Evolutionary conservation across 2,329 filamentous ascomycete species (phyloP), one percentile per base, ranked within the genome.

Genomic region (Venturia carpophila): DNA sequence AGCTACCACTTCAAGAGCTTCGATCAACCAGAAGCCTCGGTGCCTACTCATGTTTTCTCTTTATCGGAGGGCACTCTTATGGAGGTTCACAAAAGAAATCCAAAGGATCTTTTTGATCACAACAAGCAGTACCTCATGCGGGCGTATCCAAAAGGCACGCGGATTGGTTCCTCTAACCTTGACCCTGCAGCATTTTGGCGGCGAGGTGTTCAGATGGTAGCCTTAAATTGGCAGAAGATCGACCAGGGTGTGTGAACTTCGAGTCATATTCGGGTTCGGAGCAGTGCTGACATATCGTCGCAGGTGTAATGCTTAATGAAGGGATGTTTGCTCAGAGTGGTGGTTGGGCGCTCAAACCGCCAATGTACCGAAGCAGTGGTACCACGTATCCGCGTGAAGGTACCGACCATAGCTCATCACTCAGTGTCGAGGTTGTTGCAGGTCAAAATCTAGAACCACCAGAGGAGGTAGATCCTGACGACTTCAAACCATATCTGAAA

Each of bases 301-400:
- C 15, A 70, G 92, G 91, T 41, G 95, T 95, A 87, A 97, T 97
- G 93, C 83, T 96, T 17, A 97, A 97, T 72, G 87, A 94, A 72
- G 92, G 86, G 70, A 94, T 96, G 91, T 96, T 96, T 75, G 83
- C 86, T 1, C 89, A 86, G 11, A 88, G 90, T 62, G 79, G 84
- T 52, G 92, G 93, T 49, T 97, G 91, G 90, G 85, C 92, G 2
- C 80, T 94, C 67, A 97, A 97, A 76, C 92, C 92, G 0, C 74
- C 82, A 41, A 88, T 88, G 19, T 94, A 92, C 74, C 87, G 86
- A 60, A 77, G 74, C 67, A 43, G 30, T 30, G 49, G 37, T 27
- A 56, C 56, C 24, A 41, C 10, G 7, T 65, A 66, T 58, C 21
- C 60, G 17, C 47, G 41, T 19, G 41, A 52, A 49, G 21, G 58